These are phyloP conservation scores for Magnolia kwangsiensis DNA, from an alignment of 164 flowering plant species.

Conservation along the genomic window DNA sequence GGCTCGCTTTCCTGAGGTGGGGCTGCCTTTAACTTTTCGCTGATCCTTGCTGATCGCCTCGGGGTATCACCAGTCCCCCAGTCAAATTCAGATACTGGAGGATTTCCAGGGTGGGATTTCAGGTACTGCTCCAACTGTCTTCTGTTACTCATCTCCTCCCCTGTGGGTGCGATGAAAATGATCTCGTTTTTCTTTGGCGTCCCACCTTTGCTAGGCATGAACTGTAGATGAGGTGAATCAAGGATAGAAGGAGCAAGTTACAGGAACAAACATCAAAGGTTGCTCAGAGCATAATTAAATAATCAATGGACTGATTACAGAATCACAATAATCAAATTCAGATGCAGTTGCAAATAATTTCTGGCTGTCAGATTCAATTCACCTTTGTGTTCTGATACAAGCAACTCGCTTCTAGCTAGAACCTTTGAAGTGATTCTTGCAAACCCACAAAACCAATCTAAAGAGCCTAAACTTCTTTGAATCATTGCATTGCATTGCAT, in stretches of 20 bases:
- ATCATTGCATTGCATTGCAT: no score
- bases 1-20: constrained; percentile 43
- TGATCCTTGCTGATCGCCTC: constrained; percentile 77
- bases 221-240: constrained; percentile 36
- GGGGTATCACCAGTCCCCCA: constrained; percentile 93
- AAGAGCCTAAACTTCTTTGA: no score
- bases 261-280: background rate
- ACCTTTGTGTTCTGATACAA: no score
- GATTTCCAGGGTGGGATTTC: constrained; percentile 68
- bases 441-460: no score
- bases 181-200: constrained; percentile 74
- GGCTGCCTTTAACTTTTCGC: constrained; percentile 60
- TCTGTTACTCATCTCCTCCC: constrained; percentile 61
- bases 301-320: no score
- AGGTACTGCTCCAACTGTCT: constrained; percentile 79
- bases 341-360: no score
- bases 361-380: no score
- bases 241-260: no score
- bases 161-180: constrained; percentile 68
- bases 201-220: constrained; percentile 52
- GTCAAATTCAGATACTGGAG: constrained; percentile 62
- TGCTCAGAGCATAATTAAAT: no score
- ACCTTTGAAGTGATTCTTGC: no score
- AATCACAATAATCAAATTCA: no score
- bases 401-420: no score